Evolutionary conservation across 2,329 filamentous ascomycete species (phyloP).

Genomic region (Anisogramma anomala): DNA sequence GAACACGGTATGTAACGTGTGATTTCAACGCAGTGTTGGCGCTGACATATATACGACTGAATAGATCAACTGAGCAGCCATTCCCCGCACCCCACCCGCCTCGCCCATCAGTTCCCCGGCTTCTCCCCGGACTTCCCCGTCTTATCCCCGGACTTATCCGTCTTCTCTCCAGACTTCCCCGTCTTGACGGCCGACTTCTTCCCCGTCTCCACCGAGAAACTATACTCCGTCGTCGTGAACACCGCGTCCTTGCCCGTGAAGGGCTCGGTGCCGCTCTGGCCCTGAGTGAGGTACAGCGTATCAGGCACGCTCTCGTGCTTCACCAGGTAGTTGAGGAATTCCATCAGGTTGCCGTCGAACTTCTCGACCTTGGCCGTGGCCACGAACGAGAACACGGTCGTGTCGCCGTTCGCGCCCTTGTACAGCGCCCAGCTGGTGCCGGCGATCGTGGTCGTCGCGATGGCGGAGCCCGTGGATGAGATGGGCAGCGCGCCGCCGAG

Average conservation of each 20-base stretch:
- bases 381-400: constrained; percentile 47
- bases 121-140: too few species aligned
- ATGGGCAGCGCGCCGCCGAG: constrained; percentile 50
- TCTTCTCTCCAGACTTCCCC: too few species aligned
- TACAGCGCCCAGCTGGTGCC: constrained; percentile 47
- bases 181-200: neutral
- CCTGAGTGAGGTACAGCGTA: constrained; percentile 40
- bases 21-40: too few species aligned
- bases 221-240: constrained; percentile 16
- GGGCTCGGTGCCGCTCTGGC: constrained; percentile 45
- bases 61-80: too few species aligned
- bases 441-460: constrained; percentile 42
- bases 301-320: constrained; percentile 33
- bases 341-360: constrained; percentile 45
- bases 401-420: constrained; percentile 47
- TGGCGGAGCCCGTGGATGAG: constrained; percentile 36
- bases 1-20: too few species aligned
- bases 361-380: constrained; percentile 30
- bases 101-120: too few species aligned
- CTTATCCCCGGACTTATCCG: too few species aligned
- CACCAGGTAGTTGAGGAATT: constrained; percentile 46
- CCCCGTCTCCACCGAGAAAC: constrained; percentile 1
- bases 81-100: too few species aligned
- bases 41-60: too few species aligned
- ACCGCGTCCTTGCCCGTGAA: constrained; percentile 35